Evolutionary conservation across 805 yeast species (phyloP).

Genomic region (Suhomyces canberraensis): DNA sequence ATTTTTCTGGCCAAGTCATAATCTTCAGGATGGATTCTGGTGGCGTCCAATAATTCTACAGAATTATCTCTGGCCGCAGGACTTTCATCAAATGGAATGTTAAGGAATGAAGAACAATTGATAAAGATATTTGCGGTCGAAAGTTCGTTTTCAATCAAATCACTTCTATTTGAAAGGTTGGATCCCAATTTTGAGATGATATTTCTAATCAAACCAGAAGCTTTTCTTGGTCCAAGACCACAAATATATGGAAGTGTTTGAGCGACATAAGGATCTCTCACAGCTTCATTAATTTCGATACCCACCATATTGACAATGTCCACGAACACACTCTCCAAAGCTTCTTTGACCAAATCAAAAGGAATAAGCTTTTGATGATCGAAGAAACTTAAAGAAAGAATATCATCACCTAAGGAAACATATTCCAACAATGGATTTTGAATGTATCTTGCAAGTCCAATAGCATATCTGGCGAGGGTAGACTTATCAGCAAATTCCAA

Average conservation of each 20-base stretch:
- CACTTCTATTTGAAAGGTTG: conserved; percentile 63
- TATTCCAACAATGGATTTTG: conserved; percentile 94
- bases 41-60: conserved; percentile 83
- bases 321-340: conserved; percentile 78
- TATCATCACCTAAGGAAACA: conserved; percentile 72
- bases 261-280: conserved; percentile 70
- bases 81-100: conserved; percentile 66
- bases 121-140: conserved; percentile 79
- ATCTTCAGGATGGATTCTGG: conserved; percentile 97
- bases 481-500: conserved; percentile 84
- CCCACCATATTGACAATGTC: conserved; percentile 91
- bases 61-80: conserved; percentile 53
- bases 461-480: conserved; percentile 74
- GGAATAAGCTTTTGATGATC: conserved; percentile 72
- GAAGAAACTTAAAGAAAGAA: conserved; percentile 64
- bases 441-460: conserved; percentile 85
- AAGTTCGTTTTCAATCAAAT: conserved; percentile 76
- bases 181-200: conserved; percentile 66
- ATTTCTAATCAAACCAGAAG: conserved; percentile 78
- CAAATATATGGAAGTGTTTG: conserved; percentile 72
- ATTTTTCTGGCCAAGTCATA: conserved; percentile 93
- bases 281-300: conserved; percentile 88
- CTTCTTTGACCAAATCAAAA: conserved; percentile 57
- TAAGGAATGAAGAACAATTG: conserved; percentile 88
- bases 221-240: conserved; percentile 95